Base-by-base conservation (phyloP, 805 yeast species). In the Metschnikowia arizonensis region DNA sequence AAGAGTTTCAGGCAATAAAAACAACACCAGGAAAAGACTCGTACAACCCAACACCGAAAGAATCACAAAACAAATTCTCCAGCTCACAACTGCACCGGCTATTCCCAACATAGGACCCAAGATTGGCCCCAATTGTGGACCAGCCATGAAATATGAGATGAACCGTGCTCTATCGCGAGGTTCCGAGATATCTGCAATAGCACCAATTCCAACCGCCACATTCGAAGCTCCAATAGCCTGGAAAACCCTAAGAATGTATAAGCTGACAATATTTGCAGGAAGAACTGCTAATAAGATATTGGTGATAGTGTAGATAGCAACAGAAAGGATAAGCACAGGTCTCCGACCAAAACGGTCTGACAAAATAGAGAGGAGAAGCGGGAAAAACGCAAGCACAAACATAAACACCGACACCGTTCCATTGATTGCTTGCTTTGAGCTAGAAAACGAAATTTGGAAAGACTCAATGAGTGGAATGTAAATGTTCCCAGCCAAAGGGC, bases 371-470 rank as follows among this genome's bases (percentile, higher is more conserved):
- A 82, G 78, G 12, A 78, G 48, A 40, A 79, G 54, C 1, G 84
- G 85, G 0, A 79, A 76, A 19, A 79, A 56, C 1, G 82, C 79
- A 57, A 78, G 76, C 0, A 76, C 69, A 2, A 67, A 74, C 83
- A 79, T 79, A 49, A 78, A 79, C 0, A 74, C 78, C 0, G 82
- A 75, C 0, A 78, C 81, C 0, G 83, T 77, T 2, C 79, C 79
- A 58, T 78, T 76, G 30, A 78, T 74, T 0, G 69, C 57, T 0
- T 78, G 63, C 2, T 67, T 58, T 2, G 75, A 68, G 1, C 68
- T 68, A 8, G 63, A 32, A 46, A 76, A 77, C 0, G 64, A 71
- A 2, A 58, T 53, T 50, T 72, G 68, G 19, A 77, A 55, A 6
- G 69, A 59, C 2, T 80, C 81, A 6, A 78, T 50, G 2, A 80